These are phyloP conservation scores for Aspergillus sp. DNA, from an alignment of 2,329 filamentous ascomycete species.

Conservation along the genomic window DNA sequence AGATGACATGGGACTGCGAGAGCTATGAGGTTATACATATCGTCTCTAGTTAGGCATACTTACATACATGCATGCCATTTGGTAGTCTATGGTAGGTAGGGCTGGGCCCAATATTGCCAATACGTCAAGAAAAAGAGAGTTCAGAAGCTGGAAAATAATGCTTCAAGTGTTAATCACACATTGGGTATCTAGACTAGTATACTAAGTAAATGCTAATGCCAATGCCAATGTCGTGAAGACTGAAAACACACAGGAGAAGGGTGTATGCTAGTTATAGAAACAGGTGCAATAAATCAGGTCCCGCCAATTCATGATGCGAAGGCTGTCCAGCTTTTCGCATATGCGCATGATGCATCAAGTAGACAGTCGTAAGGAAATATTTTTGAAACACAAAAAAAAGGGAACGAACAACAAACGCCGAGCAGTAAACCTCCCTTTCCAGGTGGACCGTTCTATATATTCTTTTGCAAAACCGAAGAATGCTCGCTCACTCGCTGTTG, in stretches of 20 bases:
- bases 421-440: conserved; percentile 11
- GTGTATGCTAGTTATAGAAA: conserved; percentile 4
- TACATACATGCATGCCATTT: too few species aligned
- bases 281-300: background rate
- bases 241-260: background rate
- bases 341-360: background rate
- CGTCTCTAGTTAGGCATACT: too few species aligned
- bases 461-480: conserved; percentile 14
- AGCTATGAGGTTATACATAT: too few species aligned
- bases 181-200: conserved; percentile 12
- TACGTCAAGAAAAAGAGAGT: background rate
- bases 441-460: conserved; percentile 15
- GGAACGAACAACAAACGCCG: conserved; percentile 7
- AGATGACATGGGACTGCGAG: too few species aligned
- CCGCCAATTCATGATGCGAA: background rate
- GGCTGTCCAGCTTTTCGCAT: background rate
- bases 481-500: conserved; percentile 19
- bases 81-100: too few species aligned
- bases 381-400: background rate
- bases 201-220: conserved; percentile 9
- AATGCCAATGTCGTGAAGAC: background rate
- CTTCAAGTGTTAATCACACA: conserved; percentile 4
- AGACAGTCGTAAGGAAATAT: background rate
- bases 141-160: background rate
- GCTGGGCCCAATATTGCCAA: too few species aligned